These are phyloP conservation scores for Mycena filopes DNA, from an alignment of 768 basidiomycete species.

Conservation along the genomic window DNA sequence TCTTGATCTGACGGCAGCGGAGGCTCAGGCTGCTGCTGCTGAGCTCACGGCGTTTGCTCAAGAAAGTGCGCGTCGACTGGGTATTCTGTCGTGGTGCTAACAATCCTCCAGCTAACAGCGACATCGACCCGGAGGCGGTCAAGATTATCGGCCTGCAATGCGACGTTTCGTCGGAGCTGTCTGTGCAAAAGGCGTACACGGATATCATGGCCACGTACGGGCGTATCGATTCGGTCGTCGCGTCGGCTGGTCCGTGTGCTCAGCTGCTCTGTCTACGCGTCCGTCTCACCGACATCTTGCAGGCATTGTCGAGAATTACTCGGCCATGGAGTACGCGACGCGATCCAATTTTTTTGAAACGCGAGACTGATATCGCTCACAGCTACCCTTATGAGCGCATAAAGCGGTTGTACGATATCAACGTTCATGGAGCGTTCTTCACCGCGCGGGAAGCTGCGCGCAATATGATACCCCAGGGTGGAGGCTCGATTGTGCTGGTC, in stretches of 20 bases:
- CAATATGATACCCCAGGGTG: conserved; percentile 85
- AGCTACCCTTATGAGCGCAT: conserved; percentile 91
- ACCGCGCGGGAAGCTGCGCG: conserved; percentile 97
- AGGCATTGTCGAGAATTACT: conserved; percentile 91
- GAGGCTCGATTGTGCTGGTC: conserved; percentile 87
- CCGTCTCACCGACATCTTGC: conserved; percentile 10
- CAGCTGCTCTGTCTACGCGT: conserved; percentile 19
- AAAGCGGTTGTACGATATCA: conserved; percentile 88
- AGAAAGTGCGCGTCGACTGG: conserved; percentile 38
- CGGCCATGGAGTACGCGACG: conserved; percentile 80
- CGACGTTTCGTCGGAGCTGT: conserved; percentile 86
- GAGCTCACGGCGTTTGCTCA: conserved; percentile 61
- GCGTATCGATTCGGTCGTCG: conserved; percentile 84
- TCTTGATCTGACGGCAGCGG: conserved; percentile 80
- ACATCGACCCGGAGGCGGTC: conserved; percentile 64
- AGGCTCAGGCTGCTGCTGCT: conserved; percentile 72
- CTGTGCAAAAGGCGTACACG: conserved; percentile 79
- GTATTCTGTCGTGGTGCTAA: conserved; percentile 7
- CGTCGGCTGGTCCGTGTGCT: conserved; percentile 79
- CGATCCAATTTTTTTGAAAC: background rate
- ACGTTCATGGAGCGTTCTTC: conserved; percentile 93
- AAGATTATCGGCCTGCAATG: conserved; percentile 82
- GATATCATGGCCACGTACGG: conserved; percentile 73
- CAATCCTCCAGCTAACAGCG: conserved; percentile 59
- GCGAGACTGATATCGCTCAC: conserved; percentile 13